Base-by-base conservation (phyloP, 176 grass and related monocot species). In the Lolium perenne region DNA sequence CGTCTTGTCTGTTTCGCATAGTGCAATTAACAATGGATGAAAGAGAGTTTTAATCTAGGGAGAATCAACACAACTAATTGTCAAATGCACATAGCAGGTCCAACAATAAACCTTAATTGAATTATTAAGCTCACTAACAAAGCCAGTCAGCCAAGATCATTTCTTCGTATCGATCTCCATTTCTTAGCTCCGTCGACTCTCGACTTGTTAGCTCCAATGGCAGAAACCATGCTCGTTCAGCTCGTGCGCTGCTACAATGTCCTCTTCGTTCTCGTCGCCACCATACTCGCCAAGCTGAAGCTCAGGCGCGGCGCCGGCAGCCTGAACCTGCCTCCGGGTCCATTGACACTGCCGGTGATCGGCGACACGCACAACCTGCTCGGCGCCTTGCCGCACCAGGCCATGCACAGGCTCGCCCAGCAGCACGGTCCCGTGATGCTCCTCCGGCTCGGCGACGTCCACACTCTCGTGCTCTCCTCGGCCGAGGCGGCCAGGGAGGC, bases 361-460 rank as follows among this genome's bases (percentile, higher is more conserved):
- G 92, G 92, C 16, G 85, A 81, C 73, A 66, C 90, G 38, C 80
- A 90, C 90, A 47, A 77, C 61, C 77, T 94, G 47, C 41, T 85
- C 11, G 84, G 87, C 16, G 48, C 80, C 4, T 75, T 89, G 49
- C 90, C 87, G 57, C 87, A 94, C 82, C 92, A 88, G 54, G 73
- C 84, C 46, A 68, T 94, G 80, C 67, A 16, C 10, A n/a, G 59
- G 9, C 81, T 94, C 17, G 77, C 89, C 45, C 4, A 38, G 75
- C 58, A 15, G 74, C 86, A 83, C 17, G 88, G 88, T 58, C 79
- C 85, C 54, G 80, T 88, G 7, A 77, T 90, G 78, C 69, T 87
- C 70, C 87, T 93, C 78, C 80, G 55, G 8, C 81, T 95, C 0
- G 91, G 93, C 22, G 69, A 89, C n/a, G 79, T 90, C 76, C 86